Evolutionary conservation across 2,329 filamentous ascomycete species (phyloP), one percentile per base, ranked within the genome.

Genomic region (Arthrinium phaeospermum): DNA sequence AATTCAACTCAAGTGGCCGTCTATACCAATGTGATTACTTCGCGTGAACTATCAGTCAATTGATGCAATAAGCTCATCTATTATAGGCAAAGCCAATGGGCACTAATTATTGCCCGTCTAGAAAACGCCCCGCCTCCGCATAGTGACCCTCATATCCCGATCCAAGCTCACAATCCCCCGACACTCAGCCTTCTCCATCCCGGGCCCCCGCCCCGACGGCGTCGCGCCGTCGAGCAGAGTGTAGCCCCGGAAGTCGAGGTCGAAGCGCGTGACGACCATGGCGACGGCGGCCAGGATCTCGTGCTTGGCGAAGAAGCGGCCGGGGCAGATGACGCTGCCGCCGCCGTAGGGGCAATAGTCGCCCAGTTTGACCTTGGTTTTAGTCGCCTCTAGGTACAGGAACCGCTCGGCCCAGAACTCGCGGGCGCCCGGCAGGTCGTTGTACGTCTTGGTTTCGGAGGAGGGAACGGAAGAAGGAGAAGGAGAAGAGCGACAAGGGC

Each of bases 381-480:
- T 71, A 68, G 73, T 75, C 24, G 49, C 61, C 51, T 75, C 72
- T 22, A 57, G 78, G 41, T 79, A 72, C 27, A 82, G 71, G 71
- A 83, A 83, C n/a, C 81, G 74, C 68, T 82, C 81, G 6, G 79
- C 77, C 80, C 81, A 83, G 73, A 80, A 83, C 0, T 71, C 72
- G 0, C 72, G 73, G 19, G 76, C 69, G 16, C 74, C 73, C 6
- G 74, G 67, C 19, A 71, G 41, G 24, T 74, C 10, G 37, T 41
- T 41, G 10, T 41, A 41, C 6, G 37, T 37, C 37, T 37, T 37
- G n/a, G n/a, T n/a, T n/a, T n/a, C n/a, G n/a, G n/a, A n/a, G n/a
- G 34, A 37, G 7, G 34, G 34, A 7, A 3, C 34, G 34, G 45
- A 46, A 46, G 45, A 46, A n/a, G n/a, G n/a, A n/a, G n/a, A n/a